phyloP scores from a whole-genome alignment of 2,329 filamentous ascomycete species.

The Periconia digitata region DNA sequence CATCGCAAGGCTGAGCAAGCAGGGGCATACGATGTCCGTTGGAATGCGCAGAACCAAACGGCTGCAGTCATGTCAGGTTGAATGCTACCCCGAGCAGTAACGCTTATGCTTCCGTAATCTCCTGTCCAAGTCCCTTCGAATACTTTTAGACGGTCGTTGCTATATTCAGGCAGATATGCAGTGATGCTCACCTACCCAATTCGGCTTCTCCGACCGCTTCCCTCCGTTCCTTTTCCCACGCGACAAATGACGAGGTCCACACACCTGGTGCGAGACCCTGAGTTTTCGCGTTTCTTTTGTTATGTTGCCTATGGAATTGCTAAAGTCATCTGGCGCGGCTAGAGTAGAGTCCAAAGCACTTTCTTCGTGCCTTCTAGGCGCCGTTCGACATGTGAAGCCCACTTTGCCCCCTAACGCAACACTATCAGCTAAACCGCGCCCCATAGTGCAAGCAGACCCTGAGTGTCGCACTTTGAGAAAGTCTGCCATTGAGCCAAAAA shows the following conservation, averaged over 20 bases:
- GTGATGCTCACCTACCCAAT: background rate
- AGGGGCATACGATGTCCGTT: conserved; percentile 23
- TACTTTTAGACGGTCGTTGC: no score
- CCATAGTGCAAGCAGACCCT: background rate
- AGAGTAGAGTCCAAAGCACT: background rate
- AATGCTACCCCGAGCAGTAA: conserved; percentile 10
- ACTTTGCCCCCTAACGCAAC: background rate
- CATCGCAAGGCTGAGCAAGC: conserved; percentile 30
- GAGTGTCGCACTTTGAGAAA: no score
- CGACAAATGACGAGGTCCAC: background rate
- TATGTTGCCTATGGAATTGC: background rate
- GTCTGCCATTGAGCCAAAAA: no score
- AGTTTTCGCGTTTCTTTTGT: background rate
- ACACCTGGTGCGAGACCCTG: background rate
- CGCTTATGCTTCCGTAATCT: conserved; percentile 3
- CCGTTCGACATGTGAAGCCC: background rate
- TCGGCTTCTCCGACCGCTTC: background rate
- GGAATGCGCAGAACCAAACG: background rate
- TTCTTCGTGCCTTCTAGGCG: background rate
- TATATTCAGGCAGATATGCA: conserved; percentile 9
- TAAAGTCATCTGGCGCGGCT: background rate
- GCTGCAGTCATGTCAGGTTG: conserved; percentile 35
- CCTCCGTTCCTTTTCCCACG: background rate
- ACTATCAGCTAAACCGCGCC: background rate
- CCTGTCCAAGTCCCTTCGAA: conserved; percentile 3